Conservation (phyloP, 2,329 filamentous ascomycete species). For the Teratosphaeria pseudoeucalypti region DNA sequence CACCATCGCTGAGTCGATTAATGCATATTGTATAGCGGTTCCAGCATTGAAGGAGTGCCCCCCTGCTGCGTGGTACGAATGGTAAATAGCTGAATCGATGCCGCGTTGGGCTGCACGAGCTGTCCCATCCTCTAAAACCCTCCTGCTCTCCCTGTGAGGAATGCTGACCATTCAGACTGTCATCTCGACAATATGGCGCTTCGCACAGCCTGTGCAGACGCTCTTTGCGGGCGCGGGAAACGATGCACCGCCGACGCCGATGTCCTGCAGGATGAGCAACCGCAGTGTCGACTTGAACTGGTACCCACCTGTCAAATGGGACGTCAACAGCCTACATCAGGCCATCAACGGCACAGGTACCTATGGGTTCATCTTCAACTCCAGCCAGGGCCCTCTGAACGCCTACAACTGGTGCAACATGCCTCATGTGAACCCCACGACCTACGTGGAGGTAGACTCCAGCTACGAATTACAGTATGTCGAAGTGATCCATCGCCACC, state of each 20-base stretch:
- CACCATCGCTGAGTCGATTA: not conserved
- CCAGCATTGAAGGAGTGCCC: too few relatives aligned
- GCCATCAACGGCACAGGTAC: conserved; percentile 51
- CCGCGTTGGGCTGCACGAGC: not conserved
- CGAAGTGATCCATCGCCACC: conserved; percentile 73
- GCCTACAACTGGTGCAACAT: conserved; percentile 79
- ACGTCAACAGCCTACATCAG: conserved; percentile 51
- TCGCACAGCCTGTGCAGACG: conserved; percentile 10
- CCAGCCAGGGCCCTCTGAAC: conserved; percentile 46
- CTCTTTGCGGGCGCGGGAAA: conserved; percentile 9
- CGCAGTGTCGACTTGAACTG: conserved; percentile 38
- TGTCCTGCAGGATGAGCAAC: conserved; percentile 3
- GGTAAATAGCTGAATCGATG: not conserved
- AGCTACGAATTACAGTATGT: conserved; percentile 64
- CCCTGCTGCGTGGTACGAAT: too few relatives aligned
- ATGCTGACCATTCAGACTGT: conserved; percentile 17
- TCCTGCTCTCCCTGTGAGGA: conserved; percentile 15
- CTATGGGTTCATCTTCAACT: conserved; percentile 66
- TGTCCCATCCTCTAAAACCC: conserved; percentile 13
- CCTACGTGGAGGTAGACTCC: conserved; percentile 45
- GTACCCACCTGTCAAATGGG: conserved; percentile 46
- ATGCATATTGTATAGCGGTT: too few relatives aligned
- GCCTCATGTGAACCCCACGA: conserved; percentile 62
- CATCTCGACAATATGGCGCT: conserved; percentile 22
- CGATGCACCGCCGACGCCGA: not conserved